Base-by-base conservation (phyloP, 2,329 filamentous ascomycete species). In the Penicillium decumbens region DNA sequence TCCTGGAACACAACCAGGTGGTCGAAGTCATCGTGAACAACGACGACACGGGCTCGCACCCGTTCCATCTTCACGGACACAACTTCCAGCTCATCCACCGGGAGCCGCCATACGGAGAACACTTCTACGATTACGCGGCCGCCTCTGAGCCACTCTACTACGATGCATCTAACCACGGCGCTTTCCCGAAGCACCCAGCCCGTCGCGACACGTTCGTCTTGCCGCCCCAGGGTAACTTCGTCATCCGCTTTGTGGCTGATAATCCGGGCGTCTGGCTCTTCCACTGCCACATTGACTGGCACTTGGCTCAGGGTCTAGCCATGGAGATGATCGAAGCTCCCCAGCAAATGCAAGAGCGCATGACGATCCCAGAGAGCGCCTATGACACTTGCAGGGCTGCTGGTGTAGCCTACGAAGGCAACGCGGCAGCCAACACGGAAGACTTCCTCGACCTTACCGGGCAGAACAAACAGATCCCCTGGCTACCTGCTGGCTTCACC, bases 211-310 rank as follows among this genome's bases (percentile, higher is more conserved):
- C 84, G 0, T 68, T 87, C 0, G 78, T 85, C 1, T 69, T 89
- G 0, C 78, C 77, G 18, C 83, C 84, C 0, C 76, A 80, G 28
- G 85, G 87, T 0, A 82, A 87, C 65, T 78, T 86, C 23, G 80
- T 89, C 9, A 63, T 92, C 9, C 62, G 75, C 0, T 77, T 77
- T 54, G 57, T 69, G 20, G 68, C 70, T 13, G 66, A 74, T 47
- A 75, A 74, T 50, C 72, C 72, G 1, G 72, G 80, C 32, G 74
- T 87, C 20, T 87, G 83, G 83, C 67, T 87, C 3, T 87, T 90
- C 72, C 87, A 90, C 69, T 91, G 87, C 69, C 88, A 92, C 65
- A 85, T 91, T 45, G 85, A 88, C 63, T 92, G 85, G 85, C 86
- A 89, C 64, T 75, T 88, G 49, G 72, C 78, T 1, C 82, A 81